Conservation (phyloP, 2,329 filamentous ascomycete species). For the Penicillium corylophilum region DNA sequence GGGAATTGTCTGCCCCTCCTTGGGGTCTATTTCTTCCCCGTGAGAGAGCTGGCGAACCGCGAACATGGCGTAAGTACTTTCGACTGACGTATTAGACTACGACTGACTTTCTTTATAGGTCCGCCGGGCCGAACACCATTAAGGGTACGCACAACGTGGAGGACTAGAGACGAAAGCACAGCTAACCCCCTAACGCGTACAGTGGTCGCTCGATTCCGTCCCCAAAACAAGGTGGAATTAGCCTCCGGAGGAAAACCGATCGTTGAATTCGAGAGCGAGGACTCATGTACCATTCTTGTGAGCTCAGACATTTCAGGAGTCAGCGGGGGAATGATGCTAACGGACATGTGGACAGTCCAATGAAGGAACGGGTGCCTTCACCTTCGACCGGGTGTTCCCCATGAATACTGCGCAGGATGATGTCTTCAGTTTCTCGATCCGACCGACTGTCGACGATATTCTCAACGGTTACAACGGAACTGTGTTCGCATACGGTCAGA, state of each 20-base stretch:
- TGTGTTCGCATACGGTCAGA: conserved; percentile 98
- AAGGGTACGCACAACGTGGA: conserved; percentile 46
- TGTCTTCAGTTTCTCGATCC: conserved; percentile 98
- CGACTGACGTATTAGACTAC: conserved; percentile 2
- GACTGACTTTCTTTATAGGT: conserved; percentile 20
- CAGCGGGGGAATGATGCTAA: conserved; percentile 16
- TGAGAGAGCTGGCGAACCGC: conserved; percentile 18
- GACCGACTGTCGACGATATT: conserved; percentile 93
- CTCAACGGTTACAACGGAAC: conserved; percentile 99
- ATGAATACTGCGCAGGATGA: conserved; percentile 88
- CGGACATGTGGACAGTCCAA: conserved; percentile 59
- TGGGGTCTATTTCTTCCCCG: conserved; percentile 21
- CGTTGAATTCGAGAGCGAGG: conserved; percentile 81
- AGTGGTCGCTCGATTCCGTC: conserved; percentile 97
- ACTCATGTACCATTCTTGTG: conserved; percentile 85
- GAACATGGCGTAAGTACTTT: conserved; percentile 50
- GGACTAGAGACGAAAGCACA: not conserved
- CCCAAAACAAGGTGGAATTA: conserved; percentile 93
- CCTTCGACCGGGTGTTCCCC: conserved; percentile 96
- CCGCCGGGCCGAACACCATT: conserved; percentile 48
- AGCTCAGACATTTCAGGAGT: conserved; percentile 18
- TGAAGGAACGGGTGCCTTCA: conserved; percentile 83
- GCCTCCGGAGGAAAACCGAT: conserved; percentile 88
- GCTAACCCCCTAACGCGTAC: conserved; percentile 46
- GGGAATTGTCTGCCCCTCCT: conserved; percentile 24